These are phyloP conservation scores for Puccinellia tenuiflora DNA, from an alignment of 176 grass and related monocot species.

Conservation along the genomic window DNA sequence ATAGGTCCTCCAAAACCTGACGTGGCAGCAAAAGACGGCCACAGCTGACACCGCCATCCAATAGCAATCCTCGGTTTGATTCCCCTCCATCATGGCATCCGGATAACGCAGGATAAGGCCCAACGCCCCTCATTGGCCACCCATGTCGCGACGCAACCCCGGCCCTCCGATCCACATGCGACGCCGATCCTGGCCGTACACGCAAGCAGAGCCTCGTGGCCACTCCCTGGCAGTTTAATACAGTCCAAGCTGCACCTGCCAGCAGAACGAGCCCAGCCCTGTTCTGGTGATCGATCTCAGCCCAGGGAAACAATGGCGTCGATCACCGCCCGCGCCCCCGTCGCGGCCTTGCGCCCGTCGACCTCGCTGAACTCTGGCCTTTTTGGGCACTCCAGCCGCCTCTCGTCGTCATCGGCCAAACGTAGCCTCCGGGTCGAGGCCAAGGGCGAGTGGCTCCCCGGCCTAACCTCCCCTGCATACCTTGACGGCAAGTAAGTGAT, in stretches of 20 bases:
- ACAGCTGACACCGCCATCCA: constrained; percentile 10
- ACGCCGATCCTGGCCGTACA: neutral
- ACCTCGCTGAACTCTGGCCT: constrained; percentile 18
- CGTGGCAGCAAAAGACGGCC: constrained; percentile 38
- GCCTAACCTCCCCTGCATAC: constrained; percentile 46
- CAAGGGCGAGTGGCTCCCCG: constrained; percentile 67
- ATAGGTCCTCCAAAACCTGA: neutral
- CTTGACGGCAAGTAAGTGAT: constrained; percentile 55
- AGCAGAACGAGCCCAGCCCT: constrained; percentile 10
- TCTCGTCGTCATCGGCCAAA: neutral
- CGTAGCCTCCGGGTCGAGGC: constrained; percentile 62
- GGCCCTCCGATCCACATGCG: constrained; percentile 14
- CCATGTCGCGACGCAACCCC: neutral
- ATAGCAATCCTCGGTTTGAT: constrained; percentile 33
- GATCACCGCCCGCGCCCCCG: constrained; percentile 34
- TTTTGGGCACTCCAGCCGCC: constrained; percentile 10
- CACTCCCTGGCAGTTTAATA: constrained; percentile 43
- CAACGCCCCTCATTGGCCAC: constrained; percentile 20
- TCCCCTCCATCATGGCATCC: neutral
- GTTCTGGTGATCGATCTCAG: neutral
- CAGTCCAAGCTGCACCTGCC: constrained; percentile 22
- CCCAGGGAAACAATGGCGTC: constrained; percentile 39
- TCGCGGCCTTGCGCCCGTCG: constrained; percentile 27
- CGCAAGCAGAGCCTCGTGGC: neutral
- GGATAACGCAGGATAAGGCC: constrained; percentile 55